Conservation (phyloP, 2,329 filamentous ascomycete species). For the Gaeumannomyces tritici region DNA sequence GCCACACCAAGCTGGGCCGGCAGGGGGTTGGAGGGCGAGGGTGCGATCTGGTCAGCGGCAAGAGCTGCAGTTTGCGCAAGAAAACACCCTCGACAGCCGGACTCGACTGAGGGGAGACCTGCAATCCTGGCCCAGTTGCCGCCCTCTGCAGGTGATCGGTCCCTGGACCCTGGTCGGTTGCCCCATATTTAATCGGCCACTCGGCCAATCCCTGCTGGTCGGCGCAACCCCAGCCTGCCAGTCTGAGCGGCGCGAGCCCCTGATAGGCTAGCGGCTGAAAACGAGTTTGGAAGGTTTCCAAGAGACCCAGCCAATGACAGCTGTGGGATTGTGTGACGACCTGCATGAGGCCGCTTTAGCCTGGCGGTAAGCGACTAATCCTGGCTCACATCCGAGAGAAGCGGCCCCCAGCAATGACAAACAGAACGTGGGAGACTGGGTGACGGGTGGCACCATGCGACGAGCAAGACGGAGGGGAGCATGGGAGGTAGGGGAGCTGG, state of each 20-base stretch:
- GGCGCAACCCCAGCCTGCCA: slow-evolving; percentile 1
- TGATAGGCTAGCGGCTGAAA: slow-evolving; percentile 3
- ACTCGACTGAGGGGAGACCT: background rate
- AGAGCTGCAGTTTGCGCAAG: background rate
- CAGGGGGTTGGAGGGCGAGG: background rate
- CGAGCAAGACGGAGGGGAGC: background rate
- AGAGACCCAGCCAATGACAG: background rate
- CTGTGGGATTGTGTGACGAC: background rate
- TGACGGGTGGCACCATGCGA: background rate
- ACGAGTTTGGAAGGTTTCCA: background rate
- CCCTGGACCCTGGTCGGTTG: background rate
- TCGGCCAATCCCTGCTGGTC: slow-evolving; percentile 1
- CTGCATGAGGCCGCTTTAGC: background rate
- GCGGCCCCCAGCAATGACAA: background rate
- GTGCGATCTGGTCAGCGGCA: background rate
- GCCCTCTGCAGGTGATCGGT: slow-evolving; percentile 3
- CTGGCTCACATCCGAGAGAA: background rate
- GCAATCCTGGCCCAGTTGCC: background rate
- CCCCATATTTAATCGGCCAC: background rate
- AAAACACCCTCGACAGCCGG: background rate
- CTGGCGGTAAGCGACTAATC: background rate
- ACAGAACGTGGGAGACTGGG: background rate
- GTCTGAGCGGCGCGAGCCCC: background rate
- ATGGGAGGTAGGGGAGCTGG: too few species aligned
- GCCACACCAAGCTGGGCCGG: background rate